Evolutionary conservation across 2,329 filamentous ascomycete species (phyloP).

Genomic region (Aspergillus proliferans): DNA sequence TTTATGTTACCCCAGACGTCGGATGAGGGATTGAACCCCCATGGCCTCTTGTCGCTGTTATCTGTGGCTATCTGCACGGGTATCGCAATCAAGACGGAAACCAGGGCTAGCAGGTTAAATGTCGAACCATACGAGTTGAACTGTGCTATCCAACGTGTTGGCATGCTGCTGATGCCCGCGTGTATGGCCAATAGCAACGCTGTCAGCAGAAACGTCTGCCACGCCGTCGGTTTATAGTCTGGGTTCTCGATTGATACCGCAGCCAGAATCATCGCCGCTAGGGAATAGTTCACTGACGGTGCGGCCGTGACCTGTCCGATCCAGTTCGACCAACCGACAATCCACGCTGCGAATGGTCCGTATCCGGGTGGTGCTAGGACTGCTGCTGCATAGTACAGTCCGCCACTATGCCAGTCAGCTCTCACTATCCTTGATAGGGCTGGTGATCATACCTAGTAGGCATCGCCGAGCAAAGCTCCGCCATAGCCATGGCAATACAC

Average conservation of each 20-base stretch:
- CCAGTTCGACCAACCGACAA: conserved; percentile 68
- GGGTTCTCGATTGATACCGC: conserved; percentile 63
- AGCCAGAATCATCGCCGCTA: conserved; percentile 65
- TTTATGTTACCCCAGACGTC: conserved; percentile 62
- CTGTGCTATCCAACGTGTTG: conserved; percentile 63
- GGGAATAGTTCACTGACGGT: conserved; percentile 61
- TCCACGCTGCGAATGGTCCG: conserved; percentile 62
- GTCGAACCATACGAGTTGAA: conserved; percentile 65
- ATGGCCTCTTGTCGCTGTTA: conserved; percentile 20
- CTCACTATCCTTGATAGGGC: neutral
- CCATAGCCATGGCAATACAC: conserved; percentile 62
- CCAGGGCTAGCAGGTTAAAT: conserved; percentile 63
- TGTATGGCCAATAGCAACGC: conserved; percentile 63
- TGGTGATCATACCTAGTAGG: conserved; percentile 50
- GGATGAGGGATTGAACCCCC: conserved; percentile 51
- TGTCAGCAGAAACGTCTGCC: conserved; percentile 64
- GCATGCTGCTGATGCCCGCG: conserved; percentile 60
- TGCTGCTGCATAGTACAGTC: conserved; percentile 67
- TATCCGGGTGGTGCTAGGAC: conserved; percentile 62
- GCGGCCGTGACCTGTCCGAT: conserved; percentile 61
- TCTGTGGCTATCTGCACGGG: conserved; percentile 54
- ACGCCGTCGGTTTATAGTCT: conserved; percentile 57
- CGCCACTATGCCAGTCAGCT: conserved; percentile 42
- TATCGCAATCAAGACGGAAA: conserved; percentile 63
- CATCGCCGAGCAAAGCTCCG: conserved; percentile 67